Base-by-base conservation (phyloP, 164 flowering plant species). In the Liriodendron chinense region DNA sequence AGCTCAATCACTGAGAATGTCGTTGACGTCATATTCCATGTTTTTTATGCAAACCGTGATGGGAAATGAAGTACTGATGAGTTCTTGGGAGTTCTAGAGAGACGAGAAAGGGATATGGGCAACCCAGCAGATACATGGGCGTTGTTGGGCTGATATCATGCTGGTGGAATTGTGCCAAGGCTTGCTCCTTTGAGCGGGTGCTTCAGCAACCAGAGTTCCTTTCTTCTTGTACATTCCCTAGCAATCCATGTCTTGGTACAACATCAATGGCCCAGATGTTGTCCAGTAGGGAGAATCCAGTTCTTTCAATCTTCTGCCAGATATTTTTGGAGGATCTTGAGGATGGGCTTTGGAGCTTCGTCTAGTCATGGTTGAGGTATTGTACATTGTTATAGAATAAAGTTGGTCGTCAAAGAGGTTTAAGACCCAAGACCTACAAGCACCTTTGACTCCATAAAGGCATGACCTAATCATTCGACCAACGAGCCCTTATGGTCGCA, bases 21-120 rank as follows among this genome's bases (percentile, higher is more conserved):
- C 78, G 83, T 93, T 24, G 92, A 92, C 26, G 82, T 96, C 57
- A 84, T 94, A 70, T 96, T 91, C 79, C 89, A 90, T 65, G 79
- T 94, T 71, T 96, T 96, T 67, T 98, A 96, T 80, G 21, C 82
- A 6, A 89, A 94, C 65, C 63, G 77, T 1, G 99, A 96, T 85
- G 98, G 97, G 8, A 82, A 76, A 75, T 76, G 94, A 65, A 92
- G 97, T 72, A 23, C 83, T 23, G 87, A 88, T 0, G 99, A 94
- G 87, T 93, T 96, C 81, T 80, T 94, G 21, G 84, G 84, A 78
- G 98, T 91, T 62, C 56, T 96, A 48, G 86, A 90, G 62, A 86
- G 84, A 67, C 83, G 97, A 43, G 96, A 89, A 80, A 83, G 80
- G 78, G 91, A 86, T 23, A 73, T 83, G 23, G 84, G 82, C 14